A percentile compares a stretch with the other conserved stretches of the same genome.
Conservation (phyloP, 306 rosid genomes). For the Mucuna pruriens region DNA sequence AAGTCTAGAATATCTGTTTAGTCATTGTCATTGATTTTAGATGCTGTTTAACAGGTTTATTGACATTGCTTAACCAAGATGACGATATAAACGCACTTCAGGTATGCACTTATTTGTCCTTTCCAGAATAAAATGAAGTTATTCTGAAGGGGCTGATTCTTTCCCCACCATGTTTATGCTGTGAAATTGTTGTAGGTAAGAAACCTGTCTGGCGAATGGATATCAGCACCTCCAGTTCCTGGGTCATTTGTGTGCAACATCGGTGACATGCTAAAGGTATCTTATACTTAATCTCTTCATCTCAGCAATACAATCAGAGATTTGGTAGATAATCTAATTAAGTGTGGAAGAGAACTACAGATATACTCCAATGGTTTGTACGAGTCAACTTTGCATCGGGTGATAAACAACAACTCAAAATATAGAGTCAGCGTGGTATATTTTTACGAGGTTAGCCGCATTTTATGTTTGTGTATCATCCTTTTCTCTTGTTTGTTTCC, state of each 20-base stretch:
- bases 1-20: slow-evolving; percentile 15
- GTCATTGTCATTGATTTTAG: slow-evolving; percentile 35
- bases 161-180: not conserved
- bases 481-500: not conserved
- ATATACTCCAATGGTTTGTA: slow-evolving; percentile 89
- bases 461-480: not conserved
- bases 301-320: not conserved
- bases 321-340: not conserved
- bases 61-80: slow-evolving; percentile 92
- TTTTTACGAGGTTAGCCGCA: slow-evolving; percentile 75
- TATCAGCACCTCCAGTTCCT: slow-evolving; percentile 88
- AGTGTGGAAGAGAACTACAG: slow-evolving; percentile 49
- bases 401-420: slow-evolving; percentile 65
- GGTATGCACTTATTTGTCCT: slow-evolving; percentile 49
- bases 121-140: not conserved
- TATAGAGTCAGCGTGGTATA: slow-evolving; percentile 79
- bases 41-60: slow-evolving; percentile 62
- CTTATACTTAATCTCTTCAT: not conserved
- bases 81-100: slow-evolving; percentile 83
- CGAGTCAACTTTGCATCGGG: slow-evolving; percentile 90
- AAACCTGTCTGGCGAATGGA: slow-evolving; percentile 87
- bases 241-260: slow-evolving; percentile 88
- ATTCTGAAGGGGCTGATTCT: not conserved
- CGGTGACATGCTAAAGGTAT: slow-evolving; percentile 96
- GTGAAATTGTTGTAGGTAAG: slow-evolving; percentile 69